Conservation (phyloP, 2,329 filamentous ascomycete species). For the Penicillium sp. region DNA sequence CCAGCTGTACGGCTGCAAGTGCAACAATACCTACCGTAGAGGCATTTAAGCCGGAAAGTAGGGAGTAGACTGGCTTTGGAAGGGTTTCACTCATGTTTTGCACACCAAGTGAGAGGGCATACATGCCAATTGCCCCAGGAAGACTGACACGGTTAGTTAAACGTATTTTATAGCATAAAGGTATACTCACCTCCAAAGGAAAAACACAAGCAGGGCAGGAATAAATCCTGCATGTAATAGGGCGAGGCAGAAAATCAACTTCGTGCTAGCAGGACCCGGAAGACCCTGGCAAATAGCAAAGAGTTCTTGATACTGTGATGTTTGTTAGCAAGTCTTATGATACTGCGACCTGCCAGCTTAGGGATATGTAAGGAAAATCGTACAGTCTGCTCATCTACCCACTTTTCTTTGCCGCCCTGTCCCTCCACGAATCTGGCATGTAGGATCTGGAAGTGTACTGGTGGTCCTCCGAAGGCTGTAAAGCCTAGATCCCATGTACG, state of each 20-base stretch:
- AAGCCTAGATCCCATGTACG: constrained; percentile 62
- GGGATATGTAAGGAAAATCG: constrained; percentile 14
- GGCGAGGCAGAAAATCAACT: constrained; percentile 68
- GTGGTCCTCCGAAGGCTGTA: constrained; percentile 65
- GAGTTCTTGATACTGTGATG: constrained; percentile 64
- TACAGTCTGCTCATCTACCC: constrained; percentile 69
- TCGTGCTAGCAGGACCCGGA: constrained; percentile 66
- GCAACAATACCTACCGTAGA: constrained; percentile 71
- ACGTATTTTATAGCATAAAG: not conserved
- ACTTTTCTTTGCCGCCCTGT: constrained; percentile 47
- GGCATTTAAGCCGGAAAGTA: constrained; percentile 69
- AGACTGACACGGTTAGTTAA: constrained; percentile 45
- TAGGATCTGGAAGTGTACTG: constrained; percentile 69
- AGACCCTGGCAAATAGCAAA: constrained; percentile 68
- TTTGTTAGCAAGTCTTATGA: not conserved
- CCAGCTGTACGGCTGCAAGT: constrained; percentile 65
- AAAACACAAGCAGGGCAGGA: constrained; percentile 58
- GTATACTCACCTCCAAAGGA: constrained; percentile 60
- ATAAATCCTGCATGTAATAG: constrained; percentile 61
- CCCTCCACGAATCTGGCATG: constrained; percentile 60
- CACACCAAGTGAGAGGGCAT: constrained; percentile 63
- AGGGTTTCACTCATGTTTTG: constrained; percentile 58
- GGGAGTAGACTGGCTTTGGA: constrained; percentile 62
- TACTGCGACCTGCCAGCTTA: not conserved
- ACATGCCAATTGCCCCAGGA: constrained; percentile 70